Conservation (phyloP, 2,329 filamentous ascomycete species). For the Fusarium sp. region DNA sequence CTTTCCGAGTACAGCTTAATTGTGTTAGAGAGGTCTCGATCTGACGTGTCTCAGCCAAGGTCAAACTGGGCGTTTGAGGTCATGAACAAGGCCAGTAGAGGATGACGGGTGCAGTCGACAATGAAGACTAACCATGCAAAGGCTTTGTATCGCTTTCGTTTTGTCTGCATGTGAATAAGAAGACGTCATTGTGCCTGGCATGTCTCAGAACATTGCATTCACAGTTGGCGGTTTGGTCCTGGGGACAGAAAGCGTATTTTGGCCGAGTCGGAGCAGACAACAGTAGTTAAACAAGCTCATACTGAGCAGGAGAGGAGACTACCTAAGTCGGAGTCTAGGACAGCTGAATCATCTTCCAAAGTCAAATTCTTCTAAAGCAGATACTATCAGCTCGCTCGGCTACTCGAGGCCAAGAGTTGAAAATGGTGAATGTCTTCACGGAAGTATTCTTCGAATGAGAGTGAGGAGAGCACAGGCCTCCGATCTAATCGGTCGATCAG, state of each 20-base stretch:
- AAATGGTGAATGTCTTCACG: too few species aligned
- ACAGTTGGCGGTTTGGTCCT: not conserved
- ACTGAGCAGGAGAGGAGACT: not conserved
- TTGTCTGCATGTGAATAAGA: not conserved
- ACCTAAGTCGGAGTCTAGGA: too few species aligned
- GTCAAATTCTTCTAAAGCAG: not conserved
- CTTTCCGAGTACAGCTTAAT: not conserved
- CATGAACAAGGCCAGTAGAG: not conserved
- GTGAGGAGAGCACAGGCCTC: not conserved
- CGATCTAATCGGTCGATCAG: not conserved
- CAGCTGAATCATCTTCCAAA: not conserved
- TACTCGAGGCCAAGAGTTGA: too few species aligned
- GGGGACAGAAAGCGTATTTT: not conserved
- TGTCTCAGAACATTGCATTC: not conserved
- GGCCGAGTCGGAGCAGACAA: not conserved
- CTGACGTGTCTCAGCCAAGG: not conserved
- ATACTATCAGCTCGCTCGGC: too few species aligned
- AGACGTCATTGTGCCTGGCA: not conserved
- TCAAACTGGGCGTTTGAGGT: not conserved
- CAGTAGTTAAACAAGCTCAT: not conserved
- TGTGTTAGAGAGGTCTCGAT: not conserved
- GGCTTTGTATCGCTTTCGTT: not conserved
- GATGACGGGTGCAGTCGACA: not conserved
- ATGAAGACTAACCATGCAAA: not conserved
- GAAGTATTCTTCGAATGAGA: not conserved